These are phyloP conservation scores for Corymbia calophylla DNA, from an alignment of 441 rosid genomes.

Conservation along the genomic window DNA sequence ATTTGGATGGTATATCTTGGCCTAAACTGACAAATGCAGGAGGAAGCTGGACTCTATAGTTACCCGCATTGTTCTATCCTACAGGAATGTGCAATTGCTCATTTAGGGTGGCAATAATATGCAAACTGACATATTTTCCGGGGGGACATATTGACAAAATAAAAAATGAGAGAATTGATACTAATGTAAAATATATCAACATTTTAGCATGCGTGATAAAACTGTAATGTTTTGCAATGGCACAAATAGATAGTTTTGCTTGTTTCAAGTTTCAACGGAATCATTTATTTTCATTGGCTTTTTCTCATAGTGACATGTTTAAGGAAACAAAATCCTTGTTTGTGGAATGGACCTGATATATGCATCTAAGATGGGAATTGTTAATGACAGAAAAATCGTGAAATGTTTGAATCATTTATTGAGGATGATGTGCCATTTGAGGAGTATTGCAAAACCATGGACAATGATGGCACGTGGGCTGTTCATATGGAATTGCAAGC, in stretches of 20 bases:
- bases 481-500: constrained; percentile 97
- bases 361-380: constrained; percentile 9
- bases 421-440: constrained; percentile 91
- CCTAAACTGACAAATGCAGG: background rate
- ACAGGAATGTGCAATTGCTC: background rate
- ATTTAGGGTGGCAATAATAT: background rate
- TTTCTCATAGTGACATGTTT: background rate
- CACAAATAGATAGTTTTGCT: background rate
- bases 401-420: constrained; percentile 80
- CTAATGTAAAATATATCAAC: background rate
- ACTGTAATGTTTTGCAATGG: background rate
- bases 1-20: background rate
- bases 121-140: background rate
- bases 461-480: constrained; percentile 89
- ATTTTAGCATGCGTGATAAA: background rate
- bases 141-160: background rate
- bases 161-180: background rate
- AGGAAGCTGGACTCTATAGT: background rate
- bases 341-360: background rate
- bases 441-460: constrained; percentile 77
- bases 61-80: background rate
- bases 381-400: constrained; percentile 54
- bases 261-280: background rate
- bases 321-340: background rate
- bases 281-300: background rate